Evolutionary conservation across 306 rosid species (phyloP).

Genomic region (Quercus rubra): DNA sequence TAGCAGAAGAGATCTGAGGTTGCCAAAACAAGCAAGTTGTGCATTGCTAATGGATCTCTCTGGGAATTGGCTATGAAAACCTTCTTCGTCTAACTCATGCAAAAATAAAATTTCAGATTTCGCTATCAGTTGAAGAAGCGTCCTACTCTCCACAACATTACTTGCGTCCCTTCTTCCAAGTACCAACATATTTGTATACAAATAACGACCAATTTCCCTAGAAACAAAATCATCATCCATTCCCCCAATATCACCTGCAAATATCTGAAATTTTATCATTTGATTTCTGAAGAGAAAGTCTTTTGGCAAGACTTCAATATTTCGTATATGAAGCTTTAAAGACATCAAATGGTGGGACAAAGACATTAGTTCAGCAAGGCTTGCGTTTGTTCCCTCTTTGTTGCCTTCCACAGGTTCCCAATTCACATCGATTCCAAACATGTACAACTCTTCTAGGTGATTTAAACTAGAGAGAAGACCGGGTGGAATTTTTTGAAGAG

Average conservation of each 20-base stretch:
- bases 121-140: conserved; percentile 4
- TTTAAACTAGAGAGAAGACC: too few species aligned
- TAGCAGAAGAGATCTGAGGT: background rate
- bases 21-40: background rate
- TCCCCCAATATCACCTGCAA: too few species aligned
- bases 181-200: conserved; percentile 7
- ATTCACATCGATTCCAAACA: too few species aligned
- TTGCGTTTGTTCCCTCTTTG: background rate
- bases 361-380: background rate
- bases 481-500: too few species aligned
- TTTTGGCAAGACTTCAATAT: background rate
- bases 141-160: conserved; percentile 1
- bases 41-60: background rate
- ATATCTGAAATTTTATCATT: background rate
- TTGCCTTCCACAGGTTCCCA: too few species aligned
- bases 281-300: conserved; percentile 10
- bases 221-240: too few species aligned
- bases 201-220: background rate
- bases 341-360: conserved; percentile 9
- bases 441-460: too few species aligned
- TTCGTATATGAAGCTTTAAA: background rate
- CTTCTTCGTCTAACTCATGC: background rate
- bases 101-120: conserved; percentile 15
- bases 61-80: background rate
- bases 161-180: background rate